Conservation (phyloP, 352 stramenopile species). For the Phytophthora cajani region DNA sequence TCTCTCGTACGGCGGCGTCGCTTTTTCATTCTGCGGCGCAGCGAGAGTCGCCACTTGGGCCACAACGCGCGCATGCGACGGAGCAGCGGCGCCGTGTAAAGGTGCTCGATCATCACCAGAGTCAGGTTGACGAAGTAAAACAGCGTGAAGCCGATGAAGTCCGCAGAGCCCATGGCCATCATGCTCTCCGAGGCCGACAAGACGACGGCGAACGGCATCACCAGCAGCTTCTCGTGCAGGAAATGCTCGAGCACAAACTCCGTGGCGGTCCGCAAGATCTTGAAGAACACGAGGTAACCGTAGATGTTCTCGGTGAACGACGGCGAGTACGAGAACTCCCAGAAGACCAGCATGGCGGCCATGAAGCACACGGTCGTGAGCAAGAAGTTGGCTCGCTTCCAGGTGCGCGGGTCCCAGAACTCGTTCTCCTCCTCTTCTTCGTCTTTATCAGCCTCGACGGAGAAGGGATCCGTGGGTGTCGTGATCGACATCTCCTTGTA, state of each 20-base stretch:
- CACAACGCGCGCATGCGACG: conserved; percentile 81
- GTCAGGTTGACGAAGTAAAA: conserved; percentile 95
- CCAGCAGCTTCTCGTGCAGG: conserved; percentile 93
- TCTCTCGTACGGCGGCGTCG: conserved; percentile 84
- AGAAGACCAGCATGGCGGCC: conserved; percentile 91
- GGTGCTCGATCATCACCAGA: conserved; percentile 92
- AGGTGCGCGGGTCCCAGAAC: conserved; percentile 82
- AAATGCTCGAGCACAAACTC: conserved; percentile 87
- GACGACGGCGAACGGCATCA: conserved; percentile 90
- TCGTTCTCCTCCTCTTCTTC: conserved; percentile 69
- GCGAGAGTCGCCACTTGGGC: conserved; percentile 92
- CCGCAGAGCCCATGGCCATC: conserved; percentile 95
- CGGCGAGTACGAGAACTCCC: conserved; percentile 97
- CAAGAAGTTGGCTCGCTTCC: conserved; percentile 94
- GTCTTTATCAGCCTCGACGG: conserved; percentile 59
- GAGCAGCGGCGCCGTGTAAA: conserved; percentile 94
- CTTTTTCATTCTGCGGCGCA: conserved; percentile 81
- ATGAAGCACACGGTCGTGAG: conserved; percentile 86
- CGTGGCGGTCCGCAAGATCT: conserved; percentile 83
- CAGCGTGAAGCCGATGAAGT: conserved; percentile 96
- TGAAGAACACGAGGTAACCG: conserved; percentile 91
- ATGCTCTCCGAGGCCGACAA: conserved; percentile 92
- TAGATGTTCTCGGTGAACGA: conserved; percentile 94
- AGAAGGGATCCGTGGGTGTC: conserved; percentile 52
- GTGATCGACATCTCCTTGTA: conserved; percentile 68